Percentiles rank a stretch among this genome's conserved stretches.
phyloP scores from a whole-genome alignment of 2,329 filamentous ascomycete species.

The Alternaria triticina region DNA sequence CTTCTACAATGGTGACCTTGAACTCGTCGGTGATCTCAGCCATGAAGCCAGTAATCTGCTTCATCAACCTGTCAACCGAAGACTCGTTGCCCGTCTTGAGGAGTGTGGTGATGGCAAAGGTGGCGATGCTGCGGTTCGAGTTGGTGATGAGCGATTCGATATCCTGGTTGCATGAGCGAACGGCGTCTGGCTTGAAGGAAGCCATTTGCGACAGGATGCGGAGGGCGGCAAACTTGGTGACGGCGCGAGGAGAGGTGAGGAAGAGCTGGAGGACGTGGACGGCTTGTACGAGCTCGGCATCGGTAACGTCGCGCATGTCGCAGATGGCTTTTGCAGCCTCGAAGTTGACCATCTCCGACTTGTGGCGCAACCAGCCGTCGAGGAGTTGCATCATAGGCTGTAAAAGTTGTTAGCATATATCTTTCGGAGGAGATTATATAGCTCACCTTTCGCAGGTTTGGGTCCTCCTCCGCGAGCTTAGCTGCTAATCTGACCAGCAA shows the following conservation, averaged over 20 bases:
- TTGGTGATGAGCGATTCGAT: constrained; percentile 97
- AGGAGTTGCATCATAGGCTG: constrained; percentile 93
- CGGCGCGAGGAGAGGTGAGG: constrained; percentile 90
- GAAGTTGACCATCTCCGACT: constrained; percentile 93
- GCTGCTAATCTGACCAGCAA: constrained; percentile 92
- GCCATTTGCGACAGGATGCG: constrained; percentile 96
- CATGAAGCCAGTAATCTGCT: constrained; percentile 98
- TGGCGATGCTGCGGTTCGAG: constrained; percentile 95
- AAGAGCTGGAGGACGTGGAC: constrained; percentile 96
- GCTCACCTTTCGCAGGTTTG: constrained; percentile 72
- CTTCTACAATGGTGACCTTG: constrained; percentile 99
- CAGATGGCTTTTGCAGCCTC: constrained; percentile 98
- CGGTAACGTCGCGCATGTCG: constrained; percentile 90
- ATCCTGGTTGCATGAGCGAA: constrained; percentile 93
- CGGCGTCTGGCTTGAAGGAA: constrained; percentile 91
- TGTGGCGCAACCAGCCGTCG: constrained; percentile 95
- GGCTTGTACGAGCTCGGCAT: constrained; percentile 87
- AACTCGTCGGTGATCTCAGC: constrained; percentile 99
- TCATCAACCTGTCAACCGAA: constrained; percentile 96
- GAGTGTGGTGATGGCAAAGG: constrained; percentile 96
- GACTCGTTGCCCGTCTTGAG: constrained; percentile 98
- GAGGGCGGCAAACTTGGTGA: constrained; percentile 97
- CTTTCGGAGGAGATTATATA: too few species aligned
- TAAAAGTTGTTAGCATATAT: constrained; percentile 13
- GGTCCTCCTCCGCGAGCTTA: constrained; percentile 92